phyloP scores from a whole-genome alignment of 1,139 yeast species.

The Pichia sp. region DNA sequence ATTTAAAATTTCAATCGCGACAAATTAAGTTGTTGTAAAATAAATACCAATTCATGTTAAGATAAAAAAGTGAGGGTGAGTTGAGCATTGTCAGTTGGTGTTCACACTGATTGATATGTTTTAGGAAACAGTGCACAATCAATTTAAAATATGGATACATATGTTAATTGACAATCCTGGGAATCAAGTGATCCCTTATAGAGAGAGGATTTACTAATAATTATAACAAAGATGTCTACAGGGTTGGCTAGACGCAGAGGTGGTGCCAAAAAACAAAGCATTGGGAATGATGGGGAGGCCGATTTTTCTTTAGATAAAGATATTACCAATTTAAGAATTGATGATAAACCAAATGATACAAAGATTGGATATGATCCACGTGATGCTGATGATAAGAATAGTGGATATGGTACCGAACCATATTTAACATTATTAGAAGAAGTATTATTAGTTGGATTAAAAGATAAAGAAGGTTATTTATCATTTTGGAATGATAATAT shows the following conservation, averaged over 20 bases:
- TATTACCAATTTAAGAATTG: slow-evolving; percentile 7
- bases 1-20: too few species aligned
- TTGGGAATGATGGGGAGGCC: slow-evolving; percentile 5
- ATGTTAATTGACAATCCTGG: too few species aligned
- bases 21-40: too few species aligned
- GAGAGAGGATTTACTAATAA: neutral
- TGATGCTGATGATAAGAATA: slow-evolving; percentile 44
- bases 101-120: too few species aligned
- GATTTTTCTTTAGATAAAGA: slow-evolving; percentile 7
- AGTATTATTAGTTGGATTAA: slow-evolving; percentile 83
- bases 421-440: slow-evolving; percentile 92
- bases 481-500: slow-evolving; percentile 98
- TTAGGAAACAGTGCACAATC: too few species aligned
- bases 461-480: slow-evolving; percentile 91
- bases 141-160: too few species aligned
- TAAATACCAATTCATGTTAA: too few species aligned
- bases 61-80: too few species aligned
- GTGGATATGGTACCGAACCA: slow-evolving; percentile 48
- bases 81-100: too few species aligned
- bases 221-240: slow-evolving; percentile 28
- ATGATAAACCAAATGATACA: slow-evolving; percentile 9
- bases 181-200: neutral
- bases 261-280: slow-evolving; percentile 9
- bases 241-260: slow-evolving; percentile 37
- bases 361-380: slow-evolving; percentile 81